A percentile compares a stretch with the other conserved stretches of the same genome.
These are phyloP conservation scores for Brasilioporus rufonigricans DNA, from an alignment of 768 basidiomycete species.

Conservation along the genomic window DNA sequence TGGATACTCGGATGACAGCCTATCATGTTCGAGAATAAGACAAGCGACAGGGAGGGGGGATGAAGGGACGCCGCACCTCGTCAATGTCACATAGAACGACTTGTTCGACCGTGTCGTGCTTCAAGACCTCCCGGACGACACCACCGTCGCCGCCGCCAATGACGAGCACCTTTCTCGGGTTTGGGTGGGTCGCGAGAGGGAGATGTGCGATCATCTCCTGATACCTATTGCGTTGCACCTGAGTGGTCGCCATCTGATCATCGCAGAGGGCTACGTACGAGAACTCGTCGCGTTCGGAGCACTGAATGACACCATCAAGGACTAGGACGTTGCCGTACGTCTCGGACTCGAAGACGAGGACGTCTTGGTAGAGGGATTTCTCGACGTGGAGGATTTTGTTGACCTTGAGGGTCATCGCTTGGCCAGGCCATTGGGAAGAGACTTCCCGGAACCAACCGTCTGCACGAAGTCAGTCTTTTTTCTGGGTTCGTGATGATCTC, in stretches of 20 bases:
- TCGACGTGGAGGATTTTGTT: slow-evolving; percentile 93
- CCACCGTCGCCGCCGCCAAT: slow-evolving; percentile 99
- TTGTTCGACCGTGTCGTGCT: slow-evolving; percentile 85
- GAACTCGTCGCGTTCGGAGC: slow-evolving; percentile 98
- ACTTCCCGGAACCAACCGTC: slow-evolving; percentile 98
- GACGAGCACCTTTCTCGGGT: slow-evolving; percentile 93
- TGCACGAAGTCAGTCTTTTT: slow-evolving; percentile 19
- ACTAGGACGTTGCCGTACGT: slow-evolving; percentile 97
- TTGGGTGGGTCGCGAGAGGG: slow-evolving; percentile 93
- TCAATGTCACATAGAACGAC: slow-evolving; percentile 98
- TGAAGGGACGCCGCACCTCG: slow-evolving; percentile 51
- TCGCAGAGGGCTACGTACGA: slow-evolving; percentile 59
- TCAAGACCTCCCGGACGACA: slow-evolving; percentile 95
- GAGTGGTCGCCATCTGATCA: background rate
- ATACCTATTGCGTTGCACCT: slow-evolving; percentile 53
- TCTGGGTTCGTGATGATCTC: background rate
- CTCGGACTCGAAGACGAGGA: slow-evolving; percentile 94
- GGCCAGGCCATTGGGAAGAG: slow-evolving; percentile 94
- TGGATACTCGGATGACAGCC: slow-evolving; percentile 95
- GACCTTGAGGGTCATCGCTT: slow-evolving; percentile 97
- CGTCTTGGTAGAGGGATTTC: slow-evolving; percentile 92
- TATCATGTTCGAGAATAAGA: slow-evolving; percentile 26
- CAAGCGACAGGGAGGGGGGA: background rate
- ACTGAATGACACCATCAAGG: slow-evolving; percentile 94
- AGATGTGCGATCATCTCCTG: slow-evolving; percentile 99